Conservation (phyloP, 2,329 filamentous ascomycete genomes). For the Chalaropsis ovoidea region DNA sequence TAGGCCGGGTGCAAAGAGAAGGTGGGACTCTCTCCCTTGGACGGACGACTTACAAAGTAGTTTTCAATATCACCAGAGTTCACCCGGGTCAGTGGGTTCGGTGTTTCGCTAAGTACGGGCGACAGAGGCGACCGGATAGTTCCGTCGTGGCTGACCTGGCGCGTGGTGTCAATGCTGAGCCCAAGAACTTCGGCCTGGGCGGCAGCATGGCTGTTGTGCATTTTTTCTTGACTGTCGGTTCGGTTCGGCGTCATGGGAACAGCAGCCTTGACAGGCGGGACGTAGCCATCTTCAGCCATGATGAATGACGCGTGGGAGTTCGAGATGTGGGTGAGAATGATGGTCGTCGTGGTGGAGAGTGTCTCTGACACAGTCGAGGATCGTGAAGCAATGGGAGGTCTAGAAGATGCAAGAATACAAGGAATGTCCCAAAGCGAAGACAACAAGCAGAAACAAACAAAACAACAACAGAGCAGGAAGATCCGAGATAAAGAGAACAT, state of each 20-base stretch:
- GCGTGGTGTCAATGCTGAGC: constrained; percentile 22
- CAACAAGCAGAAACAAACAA: background rate
- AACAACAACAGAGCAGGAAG: background rate
- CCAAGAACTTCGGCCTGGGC: constrained; percentile 21
- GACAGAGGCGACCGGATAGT: constrained; percentile 22
- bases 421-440: background rate
- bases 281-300: constrained; percentile 23
- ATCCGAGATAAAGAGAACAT: background rate
- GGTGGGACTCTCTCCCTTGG: background rate
- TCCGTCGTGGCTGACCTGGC: constrained; percentile 17
- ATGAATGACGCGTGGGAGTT: background rate
- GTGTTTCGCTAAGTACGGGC: constrained; percentile 23
- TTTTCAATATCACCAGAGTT: constrained; percentile 26
- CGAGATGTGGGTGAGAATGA: background rate
- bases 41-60: constrained; percentile 26
- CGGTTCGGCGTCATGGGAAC: constrained; percentile 13
- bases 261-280: constrained; percentile 15
- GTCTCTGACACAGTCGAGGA: background rate
- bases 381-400: background rate
- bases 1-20: background rate
- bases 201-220: constrained; percentile 19
- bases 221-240: constrained; percentile 19
- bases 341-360: background rate
- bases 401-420: background rate
- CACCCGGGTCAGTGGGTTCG: constrained; percentile 22